Evolutionary conservation across 1,284 basidiomycete genomes (phyloP).

Genomic region (Apiotrichum veenhuisii): DNA sequence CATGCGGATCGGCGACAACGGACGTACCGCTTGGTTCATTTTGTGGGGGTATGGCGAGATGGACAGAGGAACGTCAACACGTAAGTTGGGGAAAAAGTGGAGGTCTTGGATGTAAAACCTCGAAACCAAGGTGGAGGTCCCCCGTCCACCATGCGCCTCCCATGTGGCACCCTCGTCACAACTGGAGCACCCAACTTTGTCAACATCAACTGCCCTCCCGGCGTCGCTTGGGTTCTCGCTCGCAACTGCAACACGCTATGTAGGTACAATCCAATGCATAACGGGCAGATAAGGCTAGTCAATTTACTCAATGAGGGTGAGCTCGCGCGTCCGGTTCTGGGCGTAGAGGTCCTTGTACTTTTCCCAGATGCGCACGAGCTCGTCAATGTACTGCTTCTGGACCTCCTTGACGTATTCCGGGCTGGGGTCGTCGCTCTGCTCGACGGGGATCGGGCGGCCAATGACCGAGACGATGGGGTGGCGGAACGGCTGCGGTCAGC

Average conservation of each 20-base stretch:
- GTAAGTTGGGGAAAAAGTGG: neutral
- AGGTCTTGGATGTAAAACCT: neutral
- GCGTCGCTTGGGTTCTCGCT: neutral
- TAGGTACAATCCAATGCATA: conserved; percentile 4
- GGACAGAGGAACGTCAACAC: neutral
- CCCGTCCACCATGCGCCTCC: neutral
- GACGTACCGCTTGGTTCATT: conserved; percentile 18
- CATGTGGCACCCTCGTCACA: no score
- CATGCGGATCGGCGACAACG: no score
- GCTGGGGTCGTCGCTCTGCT: conserved; percentile 60
- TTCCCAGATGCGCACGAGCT: conserved; percentile 89
- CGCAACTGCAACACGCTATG: neutral
- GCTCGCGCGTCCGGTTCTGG: conserved; percentile 47
- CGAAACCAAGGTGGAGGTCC: neutral
- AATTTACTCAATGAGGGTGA: conserved; percentile 44
- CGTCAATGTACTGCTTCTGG: conserved; percentile 85
- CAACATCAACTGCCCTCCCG: no score
- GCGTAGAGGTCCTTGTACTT: conserved; percentile 67
- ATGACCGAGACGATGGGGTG: conserved; percentile 88
- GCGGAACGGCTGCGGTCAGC: conserved; percentile 65
- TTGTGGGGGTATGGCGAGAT: neutral
- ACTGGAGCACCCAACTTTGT: no score
- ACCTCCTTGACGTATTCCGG: conserved; percentile 73
- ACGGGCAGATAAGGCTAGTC: neutral
- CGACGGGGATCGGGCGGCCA: conserved; percentile 5